Percentiles rank a stretch among this genome's conserved stretches.
Evolutionary conservation across 768 basidiomycete species (phyloP).

Genomic region (Boletus barrowsii): DNA sequence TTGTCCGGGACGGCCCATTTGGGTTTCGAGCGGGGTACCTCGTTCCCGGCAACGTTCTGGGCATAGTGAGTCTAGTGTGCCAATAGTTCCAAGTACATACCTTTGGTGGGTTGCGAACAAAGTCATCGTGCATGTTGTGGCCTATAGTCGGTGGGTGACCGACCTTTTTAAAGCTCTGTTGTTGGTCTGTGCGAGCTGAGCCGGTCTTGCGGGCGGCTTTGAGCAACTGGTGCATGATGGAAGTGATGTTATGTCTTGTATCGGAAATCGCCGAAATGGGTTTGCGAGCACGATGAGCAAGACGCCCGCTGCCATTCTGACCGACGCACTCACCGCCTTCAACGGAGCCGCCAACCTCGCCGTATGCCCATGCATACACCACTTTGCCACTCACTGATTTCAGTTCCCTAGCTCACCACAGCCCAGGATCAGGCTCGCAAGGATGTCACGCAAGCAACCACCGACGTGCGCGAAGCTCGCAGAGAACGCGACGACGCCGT

Average conservation of each 20-base stretch:
- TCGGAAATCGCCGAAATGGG: constrained; percentile 25
- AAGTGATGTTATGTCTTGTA: constrained; percentile 8
- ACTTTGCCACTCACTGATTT: background rate
- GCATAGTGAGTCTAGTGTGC: background rate
- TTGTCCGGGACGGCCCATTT: constrained; percentile 23
- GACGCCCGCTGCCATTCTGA: constrained; percentile 35
- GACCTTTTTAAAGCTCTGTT: constrained; percentile 29
- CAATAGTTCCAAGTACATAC: constrained; percentile 5
- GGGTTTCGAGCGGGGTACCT: constrained; percentile 1
- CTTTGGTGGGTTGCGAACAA: constrained; percentile 28
- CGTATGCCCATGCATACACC: constrained; percentile 26
- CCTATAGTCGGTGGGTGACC: constrained; percentile 22
- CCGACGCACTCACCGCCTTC: constrained; percentile 42
- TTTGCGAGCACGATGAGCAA: constrained; percentile 27
- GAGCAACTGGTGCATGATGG: background rate
- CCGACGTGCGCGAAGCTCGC: constrained; percentile 47
- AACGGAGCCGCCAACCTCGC: constrained; percentile 40
- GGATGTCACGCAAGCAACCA: constrained; percentile 47
- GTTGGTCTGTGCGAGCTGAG: constrained; percentile 10
- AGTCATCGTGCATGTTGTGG: constrained; percentile 36
- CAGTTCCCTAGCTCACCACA: constrained; percentile 43
- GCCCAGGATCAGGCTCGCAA: constrained; percentile 54
- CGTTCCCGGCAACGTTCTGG: constrained; percentile 14
- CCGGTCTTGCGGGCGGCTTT: constrained; percentile 1
- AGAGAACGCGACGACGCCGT: constrained; percentile 49